Conservation (phyloP, 2,329 filamentous ascomycete genomes). For the Alternaria postmessia region DNA sequence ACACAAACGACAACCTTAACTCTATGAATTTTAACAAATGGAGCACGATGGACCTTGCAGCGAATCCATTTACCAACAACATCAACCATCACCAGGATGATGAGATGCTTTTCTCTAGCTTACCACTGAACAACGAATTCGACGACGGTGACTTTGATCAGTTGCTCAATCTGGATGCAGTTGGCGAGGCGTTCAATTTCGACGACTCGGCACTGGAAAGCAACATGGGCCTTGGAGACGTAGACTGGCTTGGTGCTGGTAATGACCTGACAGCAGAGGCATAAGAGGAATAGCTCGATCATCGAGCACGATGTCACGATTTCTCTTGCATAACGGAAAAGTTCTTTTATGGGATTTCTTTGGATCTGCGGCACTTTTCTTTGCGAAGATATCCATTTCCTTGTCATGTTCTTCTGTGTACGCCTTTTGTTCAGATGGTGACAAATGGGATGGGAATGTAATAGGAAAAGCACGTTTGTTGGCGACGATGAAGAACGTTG, state of each 20-base stretch:
- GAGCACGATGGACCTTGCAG: constrained; percentile 26
- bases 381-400: constrained; percentile 13
- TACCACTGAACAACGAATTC: constrained; percentile 50
- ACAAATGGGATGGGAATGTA: background rate
- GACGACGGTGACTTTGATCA: constrained; percentile 52
- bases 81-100: constrained; percentile 47
- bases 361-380: constrained; percentile 3
- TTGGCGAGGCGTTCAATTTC: constrained; percentile 49
- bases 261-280: constrained; percentile 22
- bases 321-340: constrained; percentile 5
- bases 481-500: background rate
- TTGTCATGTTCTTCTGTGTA: background rate
- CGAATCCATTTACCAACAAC: constrained; percentile 29
- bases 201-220: constrained; percentile 38
- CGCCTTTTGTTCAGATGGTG: background rate
- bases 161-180: constrained; percentile 51
- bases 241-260: constrained; percentile 28
- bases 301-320: background rate
- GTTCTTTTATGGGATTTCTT: background rate
- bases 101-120: constrained; percentile 44
- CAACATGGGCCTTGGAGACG: constrained; percentile 19
- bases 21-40: constrained; percentile 29
- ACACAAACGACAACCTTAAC: background rate
- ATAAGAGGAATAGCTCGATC: background rate
- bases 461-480: background rate